A percentile compares a stretch with the other conserved stretches of the same genome.
Conservation (phyloP, 2,329 filamentous ascomycete species). For the Cladosporium sp. region DNA sequence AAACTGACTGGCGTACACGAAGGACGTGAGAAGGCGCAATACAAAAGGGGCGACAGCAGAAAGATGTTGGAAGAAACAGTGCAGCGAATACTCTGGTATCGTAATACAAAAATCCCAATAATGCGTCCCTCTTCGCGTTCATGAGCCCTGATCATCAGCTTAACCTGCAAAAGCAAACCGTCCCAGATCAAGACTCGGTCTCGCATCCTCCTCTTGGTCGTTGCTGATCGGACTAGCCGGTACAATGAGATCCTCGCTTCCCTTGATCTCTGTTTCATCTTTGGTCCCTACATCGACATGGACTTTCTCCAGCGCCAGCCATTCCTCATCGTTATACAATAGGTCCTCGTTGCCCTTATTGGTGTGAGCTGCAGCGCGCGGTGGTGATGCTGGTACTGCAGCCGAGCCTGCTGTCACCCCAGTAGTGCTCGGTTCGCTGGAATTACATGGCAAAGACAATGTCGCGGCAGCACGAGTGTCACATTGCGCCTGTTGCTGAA, state of each 20-base stretch:
- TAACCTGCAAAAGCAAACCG: slow-evolving; percentile 7
- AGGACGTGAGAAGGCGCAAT: too few relatives aligned
- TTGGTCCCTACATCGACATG: slow-evolving; percentile 26
- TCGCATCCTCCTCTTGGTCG: neutral
- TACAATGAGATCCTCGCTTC: slow-evolving; percentile 45
- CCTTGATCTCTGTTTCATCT: slow-evolving; percentile 29
- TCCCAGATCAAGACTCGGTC: neutral
- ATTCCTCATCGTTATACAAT: slow-evolving; percentile 22
- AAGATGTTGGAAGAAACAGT: too few relatives aligned
- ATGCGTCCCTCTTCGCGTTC: neutral
- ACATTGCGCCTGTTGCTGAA: neutral
- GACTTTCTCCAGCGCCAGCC: slow-evolving; percentile 22
- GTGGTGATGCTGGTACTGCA: slow-evolving; percentile 17
- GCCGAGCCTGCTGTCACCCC: neutral
- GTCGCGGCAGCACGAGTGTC: neutral
- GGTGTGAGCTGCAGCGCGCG: slow-evolving; percentile 18
- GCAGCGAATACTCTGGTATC: neutral
- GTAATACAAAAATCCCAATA: neutral
- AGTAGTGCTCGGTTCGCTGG: neutral
- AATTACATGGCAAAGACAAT: too few relatives aligned
- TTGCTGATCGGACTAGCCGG: slow-evolving; percentile 35
- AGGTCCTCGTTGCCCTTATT: slow-evolving; percentile 16
- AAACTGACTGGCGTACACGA: too few relatives aligned
- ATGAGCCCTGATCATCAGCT: neutral
- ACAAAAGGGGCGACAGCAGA: too few relatives aligned